A percentile compares a stretch with the other conserved stretches of the same genome.
Conservation (phyloP, 192 early-diverging fungal genomes). For the Entrophospora sp. region DNA sequence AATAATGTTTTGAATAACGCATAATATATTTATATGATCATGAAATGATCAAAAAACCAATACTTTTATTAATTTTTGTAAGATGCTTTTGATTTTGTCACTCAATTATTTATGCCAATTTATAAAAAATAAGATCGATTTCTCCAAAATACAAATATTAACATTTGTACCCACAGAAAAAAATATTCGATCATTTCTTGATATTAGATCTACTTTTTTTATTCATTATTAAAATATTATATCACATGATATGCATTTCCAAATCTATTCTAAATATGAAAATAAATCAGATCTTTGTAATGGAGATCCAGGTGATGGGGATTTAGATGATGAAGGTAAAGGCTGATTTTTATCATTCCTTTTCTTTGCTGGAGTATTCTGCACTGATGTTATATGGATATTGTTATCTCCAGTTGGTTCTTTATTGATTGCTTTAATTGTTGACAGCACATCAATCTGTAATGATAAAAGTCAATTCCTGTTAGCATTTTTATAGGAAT, state of each 20-base stretch:
- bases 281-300: background rate
- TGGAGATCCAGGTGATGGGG: background rate
- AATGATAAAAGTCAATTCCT: no score
- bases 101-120: background rate
- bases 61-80: background rate
- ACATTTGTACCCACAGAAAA: background rate
- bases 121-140: background rate
- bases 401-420: no score
- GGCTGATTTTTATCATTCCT: background rate
- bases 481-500: no score
- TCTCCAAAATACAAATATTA: background rate
- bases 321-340: background rate
- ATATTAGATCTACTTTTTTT: background rate
- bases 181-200: background rate
- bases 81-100: background rate
- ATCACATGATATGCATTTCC: background rate
- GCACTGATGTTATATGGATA: conserved; percentile 2
- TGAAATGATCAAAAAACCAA: background rate
- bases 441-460: no score
- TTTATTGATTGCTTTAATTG: no score
- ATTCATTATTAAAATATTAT: background rate
- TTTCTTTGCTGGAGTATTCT: background rate
- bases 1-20: background rate
- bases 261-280: background rate
- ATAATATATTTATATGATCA: background rate